Evolutionary conservation across 768 basidiomycete genomes (phyloP).

Genomic region (Amanita polypyramis): DNA sequence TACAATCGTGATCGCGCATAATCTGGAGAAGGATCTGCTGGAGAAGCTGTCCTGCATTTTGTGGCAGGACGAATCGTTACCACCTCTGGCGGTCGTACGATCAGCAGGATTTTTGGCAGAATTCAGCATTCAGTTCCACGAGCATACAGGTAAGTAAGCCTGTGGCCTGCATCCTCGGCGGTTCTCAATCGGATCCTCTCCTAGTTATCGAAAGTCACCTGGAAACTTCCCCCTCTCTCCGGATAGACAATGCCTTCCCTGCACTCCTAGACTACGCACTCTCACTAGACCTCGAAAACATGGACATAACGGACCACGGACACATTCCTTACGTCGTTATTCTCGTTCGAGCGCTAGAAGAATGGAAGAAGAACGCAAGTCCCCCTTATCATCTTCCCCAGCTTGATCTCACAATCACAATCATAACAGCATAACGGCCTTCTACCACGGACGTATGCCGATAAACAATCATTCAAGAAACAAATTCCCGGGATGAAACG

Average conservation of each 20-base stretch:
- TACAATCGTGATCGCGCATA: constrained; percentile 79
- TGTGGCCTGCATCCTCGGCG: not conserved
- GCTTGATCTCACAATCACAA: not conserved
- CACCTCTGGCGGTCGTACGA: constrained; percentile 68
- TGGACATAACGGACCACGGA: constrained; percentile 84
- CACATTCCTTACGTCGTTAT: constrained; percentile 90
- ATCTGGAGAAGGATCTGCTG: constrained; percentile 49
- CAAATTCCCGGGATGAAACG: constrained; percentile 48
- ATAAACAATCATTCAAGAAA: constrained; percentile 74
- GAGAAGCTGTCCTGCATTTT: constrained; percentile 52
- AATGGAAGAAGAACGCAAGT: constrained; percentile 74
- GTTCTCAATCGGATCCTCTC: not conserved
- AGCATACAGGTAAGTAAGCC: constrained; percentile 61
- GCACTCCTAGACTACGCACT: constrained; percentile 64
- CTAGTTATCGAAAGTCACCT: constrained; percentile 86
- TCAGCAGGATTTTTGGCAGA: constrained; percentile 88
- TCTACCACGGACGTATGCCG: constrained; percentile 45
- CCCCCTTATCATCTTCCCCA: not conserved
- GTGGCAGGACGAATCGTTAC: constrained; percentile 50
- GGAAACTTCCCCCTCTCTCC: constrained; percentile 61
- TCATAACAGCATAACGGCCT: constrained; percentile 51
- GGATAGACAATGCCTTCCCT: constrained; percentile 86
- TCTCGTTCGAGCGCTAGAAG: constrained; percentile 70
- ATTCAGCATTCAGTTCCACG: constrained; percentile 81
- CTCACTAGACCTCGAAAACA: constrained; percentile 57